Evolutionary conservation across 805 yeast species (phyloP), one percentile per base, ranked within the genome.

Genomic region (Yarrowia sp.): DNA sequence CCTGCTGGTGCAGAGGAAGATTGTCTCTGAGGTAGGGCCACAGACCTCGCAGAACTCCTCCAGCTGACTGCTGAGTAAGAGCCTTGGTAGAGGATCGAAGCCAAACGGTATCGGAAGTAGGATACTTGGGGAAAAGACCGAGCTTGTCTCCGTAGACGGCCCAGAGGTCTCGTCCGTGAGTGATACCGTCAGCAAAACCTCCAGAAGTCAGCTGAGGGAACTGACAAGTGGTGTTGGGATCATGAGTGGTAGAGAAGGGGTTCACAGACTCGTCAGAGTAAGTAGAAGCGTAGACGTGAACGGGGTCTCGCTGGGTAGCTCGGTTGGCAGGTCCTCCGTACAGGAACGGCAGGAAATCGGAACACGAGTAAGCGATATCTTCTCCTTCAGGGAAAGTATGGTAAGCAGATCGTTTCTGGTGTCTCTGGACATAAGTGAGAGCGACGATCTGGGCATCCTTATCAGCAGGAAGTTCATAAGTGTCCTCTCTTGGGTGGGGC

Each of bases 331-430:
- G 44, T 9, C 53, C 66, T 9, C 71, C 73, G 43, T 72, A 74
- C 68, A 74, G 74, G 42, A 73, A 72, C 42, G 73, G 76, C 52
- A 72, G 68, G 40, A 77, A 72, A 65, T 78, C 77, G 43, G 72
- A 74, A 69, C 79, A 77, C 58, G 73, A 72, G 17, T 75, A 69
- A 15, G 72, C 72, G 46, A 74, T 55, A 20, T 40, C 50, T 47
- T 72, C 72, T 38, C 66, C 55, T 43, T 49, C 69, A 43, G 82
- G 80, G 40, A 78, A 74, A 38, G 76, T 68, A 69, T 81, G 81
- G 70, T 81, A 81, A 19, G 82, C 78, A 0, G 84, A 79, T 69
- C 84, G 76, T 68, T 79, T 79, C 69, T 81, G 84, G 69, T 81
- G 84, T 40, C 84, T 78, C 69, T 81, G 84, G 30, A 81, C 74